These are phyloP conservation scores for Podospora conica DNA, from an alignment of 495 filamentous ascomycete genomes.

Conservation along the genomic window DNA sequence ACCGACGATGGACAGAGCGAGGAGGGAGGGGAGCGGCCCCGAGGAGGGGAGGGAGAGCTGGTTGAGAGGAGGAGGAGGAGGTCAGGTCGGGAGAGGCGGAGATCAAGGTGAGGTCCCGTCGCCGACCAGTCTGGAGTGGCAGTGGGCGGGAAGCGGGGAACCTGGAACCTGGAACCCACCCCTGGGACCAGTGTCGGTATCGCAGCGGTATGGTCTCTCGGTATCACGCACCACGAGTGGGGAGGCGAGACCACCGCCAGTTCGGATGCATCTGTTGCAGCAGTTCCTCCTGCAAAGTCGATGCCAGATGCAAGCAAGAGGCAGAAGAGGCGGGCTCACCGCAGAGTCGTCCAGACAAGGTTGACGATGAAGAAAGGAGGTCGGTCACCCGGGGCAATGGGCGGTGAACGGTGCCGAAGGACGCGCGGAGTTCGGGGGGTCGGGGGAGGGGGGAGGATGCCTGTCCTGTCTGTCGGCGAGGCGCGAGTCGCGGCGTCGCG, in stretches of 20 bases:
- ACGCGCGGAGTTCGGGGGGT: background rate
- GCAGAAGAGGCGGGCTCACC: no score
- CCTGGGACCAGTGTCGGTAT: background rate
- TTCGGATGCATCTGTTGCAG: constrained; percentile 17
- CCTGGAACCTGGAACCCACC: constrained; percentile 1
- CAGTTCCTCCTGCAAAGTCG: background rate
- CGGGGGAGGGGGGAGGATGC: no score
- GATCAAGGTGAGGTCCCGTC: background rate
- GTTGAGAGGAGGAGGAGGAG: background rate
- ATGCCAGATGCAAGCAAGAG: background rate
- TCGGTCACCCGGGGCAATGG: background rate
- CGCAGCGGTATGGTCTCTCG: constrained; percentile 21
- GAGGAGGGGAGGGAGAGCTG: background rate
- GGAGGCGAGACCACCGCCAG: constrained; percentile 23
- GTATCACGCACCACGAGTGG: constrained; percentile 26
- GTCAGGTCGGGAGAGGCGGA: background rate
- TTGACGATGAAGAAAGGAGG: no score
- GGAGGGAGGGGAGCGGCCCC: no score
- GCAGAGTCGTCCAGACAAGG: no score
- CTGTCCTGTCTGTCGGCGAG: background rate
- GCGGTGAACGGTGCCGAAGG: background rate
- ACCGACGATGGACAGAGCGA: no score
- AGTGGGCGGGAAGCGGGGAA: constrained; percentile 8
- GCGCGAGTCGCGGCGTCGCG: background rate
- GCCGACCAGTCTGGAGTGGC: constrained; percentile 1